These are phyloP conservation scores for Magnaporthiopsis incrustans DNA, from an alignment of 2,329 filamentous ascomycete species.

Conservation along the genomic window DNA sequence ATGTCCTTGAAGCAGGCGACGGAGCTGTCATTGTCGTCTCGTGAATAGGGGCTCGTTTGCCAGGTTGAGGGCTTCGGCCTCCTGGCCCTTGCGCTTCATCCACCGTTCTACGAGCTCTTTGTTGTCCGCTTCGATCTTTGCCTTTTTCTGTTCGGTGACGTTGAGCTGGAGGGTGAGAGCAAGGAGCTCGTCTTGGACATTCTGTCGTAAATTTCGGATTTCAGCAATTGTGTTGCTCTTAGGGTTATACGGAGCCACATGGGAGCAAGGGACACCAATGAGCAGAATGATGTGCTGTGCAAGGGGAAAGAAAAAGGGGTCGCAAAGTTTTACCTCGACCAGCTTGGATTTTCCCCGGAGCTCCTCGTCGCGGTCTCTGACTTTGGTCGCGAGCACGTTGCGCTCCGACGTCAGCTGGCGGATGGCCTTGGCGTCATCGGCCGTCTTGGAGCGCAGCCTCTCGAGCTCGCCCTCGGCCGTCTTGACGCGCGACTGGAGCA, in stretches of 20 bases:
- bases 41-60: slow-evolving; percentile 40
- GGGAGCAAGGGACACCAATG: too few relatives aligned
- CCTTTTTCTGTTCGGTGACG: slow-evolving; percentile 68
- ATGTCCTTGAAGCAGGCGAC: background rate
- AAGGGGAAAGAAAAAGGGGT: too few relatives aligned
- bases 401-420: slow-evolving; percentile 55
- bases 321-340: slow-evolving; percentile 48
- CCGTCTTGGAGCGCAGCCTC: slow-evolving; percentile 50
- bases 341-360: slow-evolving; percentile 75
- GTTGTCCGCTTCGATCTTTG: slow-evolving; percentile 73
- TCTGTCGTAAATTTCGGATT: slow-evolving; percentile 29
- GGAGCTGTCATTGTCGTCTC: slow-evolving; percentile 11
- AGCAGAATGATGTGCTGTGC: too few relatives aligned
- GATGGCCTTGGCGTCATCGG: slow-evolving; percentile 54
- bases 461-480: slow-evolving; percentile 52
- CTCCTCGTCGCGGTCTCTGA: slow-evolving; percentile 81
- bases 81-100: slow-evolving; percentile 80
- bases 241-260: background rate
- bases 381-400: slow-evolving; percentile 51
- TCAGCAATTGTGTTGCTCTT: slow-evolving; percentile 6
- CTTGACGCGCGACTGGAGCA: slow-evolving; percentile 57
- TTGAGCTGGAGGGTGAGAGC: slow-evolving; percentile 82
- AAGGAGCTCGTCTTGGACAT: slow-evolving; percentile 89
- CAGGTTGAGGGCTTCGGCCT: slow-evolving; percentile 81
- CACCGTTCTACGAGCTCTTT: slow-evolving; percentile 82